phyloP scores from a whole-genome alignment of 306 rosid genomes.

The apple (Malus domestica) region DNA sequence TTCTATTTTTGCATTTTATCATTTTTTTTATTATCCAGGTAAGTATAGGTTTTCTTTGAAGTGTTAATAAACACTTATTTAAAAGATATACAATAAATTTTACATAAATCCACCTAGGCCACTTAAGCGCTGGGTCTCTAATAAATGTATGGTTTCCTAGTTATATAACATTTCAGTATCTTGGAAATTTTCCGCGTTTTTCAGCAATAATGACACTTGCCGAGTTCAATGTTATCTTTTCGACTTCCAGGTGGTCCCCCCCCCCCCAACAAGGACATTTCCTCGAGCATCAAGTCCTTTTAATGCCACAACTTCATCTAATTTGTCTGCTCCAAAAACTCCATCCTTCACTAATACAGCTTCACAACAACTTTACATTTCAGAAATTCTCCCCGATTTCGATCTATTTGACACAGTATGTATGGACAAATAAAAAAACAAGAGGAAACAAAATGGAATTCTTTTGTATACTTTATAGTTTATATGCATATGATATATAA shows the following conservation, averaged over 20 bases:
- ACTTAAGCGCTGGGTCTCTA: neutral
- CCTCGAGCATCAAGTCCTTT: constrained; percentile 64
- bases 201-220: neutral
- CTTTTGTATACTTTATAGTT: neutral
- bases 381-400: no score
- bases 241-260: constrained; percentile 50
- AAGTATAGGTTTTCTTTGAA: no score
- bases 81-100: no score
- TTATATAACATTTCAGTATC: neutral
- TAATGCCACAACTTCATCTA: constrained; percentile 42
- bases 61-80: no score
- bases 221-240: neutral
- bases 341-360: constrained; percentile 41
- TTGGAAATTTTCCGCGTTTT: neutral
- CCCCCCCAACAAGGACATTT: constrained; percentile 5
- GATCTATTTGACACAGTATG: no score
- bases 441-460: neutral
- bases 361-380: constrained; percentile 35
- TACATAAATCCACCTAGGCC: no score
- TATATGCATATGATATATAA: no score
- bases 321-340: constrained; percentile 55
- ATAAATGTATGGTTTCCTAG: constrained; percentile 43
- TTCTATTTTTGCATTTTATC: no score
- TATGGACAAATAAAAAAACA: no score
- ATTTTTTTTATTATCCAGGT: no score